These are phyloP conservation scores for Solanum chaucha DNA, from an alignment of 257 asterid species.

Conservation along the genomic window DNA sequence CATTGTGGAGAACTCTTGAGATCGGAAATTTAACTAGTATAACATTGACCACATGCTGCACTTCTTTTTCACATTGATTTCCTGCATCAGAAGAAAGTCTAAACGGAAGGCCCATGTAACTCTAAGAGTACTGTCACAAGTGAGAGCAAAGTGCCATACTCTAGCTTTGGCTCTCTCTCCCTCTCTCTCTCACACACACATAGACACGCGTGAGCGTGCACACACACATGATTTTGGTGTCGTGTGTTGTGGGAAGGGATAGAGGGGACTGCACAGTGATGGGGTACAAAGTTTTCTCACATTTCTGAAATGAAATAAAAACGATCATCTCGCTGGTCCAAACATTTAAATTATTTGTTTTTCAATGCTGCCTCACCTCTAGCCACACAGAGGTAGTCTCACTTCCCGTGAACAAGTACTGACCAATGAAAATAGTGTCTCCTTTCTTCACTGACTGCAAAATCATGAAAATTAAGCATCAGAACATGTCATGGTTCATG, in stretches of 20 bases:
- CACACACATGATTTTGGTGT: not conserved
- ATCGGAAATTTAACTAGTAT: not conserved
- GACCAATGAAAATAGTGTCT: slow-evolving; percentile 91
- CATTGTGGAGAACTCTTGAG: not conserved
- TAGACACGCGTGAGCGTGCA: too few species aligned
- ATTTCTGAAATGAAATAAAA: not conserved
- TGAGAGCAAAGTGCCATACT: not conserved
- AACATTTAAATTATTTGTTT: not conserved
- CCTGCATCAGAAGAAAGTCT: not conserved
- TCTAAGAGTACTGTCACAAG: not conserved
- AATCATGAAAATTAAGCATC: not conserved
- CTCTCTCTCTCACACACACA: not conserved
- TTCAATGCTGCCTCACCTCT: slow-evolving; percentile 36
- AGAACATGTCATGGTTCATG: not conserved
- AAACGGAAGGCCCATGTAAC: not conserved
- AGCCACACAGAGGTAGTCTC: slow-evolving; percentile 98
- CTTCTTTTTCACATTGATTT: not conserved
- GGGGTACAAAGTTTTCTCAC: not conserved
- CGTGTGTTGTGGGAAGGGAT: not conserved
- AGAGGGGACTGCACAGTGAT: not conserved
- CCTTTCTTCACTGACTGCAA: slow-evolving; percentile 90
- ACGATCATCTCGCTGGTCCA: not conserved
- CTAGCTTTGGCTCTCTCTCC: not conserved
- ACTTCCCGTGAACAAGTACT: slow-evolving; percentile 94
- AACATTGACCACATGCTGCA: not conserved